Evolutionary conservation across 177 flowering plant genomes (phyloP).

Genomic region (Vitis hybrid): DNA sequence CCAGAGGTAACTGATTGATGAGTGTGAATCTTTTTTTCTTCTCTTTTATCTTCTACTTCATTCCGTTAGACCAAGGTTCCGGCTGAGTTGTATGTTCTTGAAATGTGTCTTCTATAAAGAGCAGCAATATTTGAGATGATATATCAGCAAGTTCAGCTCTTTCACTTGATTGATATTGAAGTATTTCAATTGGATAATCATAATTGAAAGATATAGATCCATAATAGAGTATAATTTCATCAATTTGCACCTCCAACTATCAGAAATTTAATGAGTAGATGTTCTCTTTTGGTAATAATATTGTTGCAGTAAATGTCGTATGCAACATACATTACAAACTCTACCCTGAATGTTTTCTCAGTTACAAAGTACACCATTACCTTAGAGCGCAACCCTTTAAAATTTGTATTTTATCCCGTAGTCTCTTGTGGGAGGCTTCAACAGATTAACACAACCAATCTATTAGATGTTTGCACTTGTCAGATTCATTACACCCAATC

Average conservation of each 20-base stretch:
- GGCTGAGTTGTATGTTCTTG: conserved; percentile 6
- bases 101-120: not conserved
- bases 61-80: not conserved
- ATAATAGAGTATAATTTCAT: not conserved
- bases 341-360: no score
- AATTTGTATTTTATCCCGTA: no score
- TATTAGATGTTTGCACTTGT: no score
- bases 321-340: no score
- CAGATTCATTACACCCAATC: no score
- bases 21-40: conserved; percentile 8
- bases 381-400: no score
- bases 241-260: not conserved
- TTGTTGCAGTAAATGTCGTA: no score
- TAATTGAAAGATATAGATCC: not conserved
- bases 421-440: no score
- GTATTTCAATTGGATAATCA: not conserved
- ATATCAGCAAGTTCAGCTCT: not conserved
- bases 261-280: not conserved
- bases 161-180: not conserved
- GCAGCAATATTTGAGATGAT: conserved; percentile 1
- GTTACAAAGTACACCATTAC: no score
- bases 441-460: no score
- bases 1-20: conserved; percentile 54
- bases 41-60: not conserved
- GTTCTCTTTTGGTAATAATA: no score